Base-by-base conservation (phyloP, 768 basidiomycete species). In the Mycena metata region DNA sequence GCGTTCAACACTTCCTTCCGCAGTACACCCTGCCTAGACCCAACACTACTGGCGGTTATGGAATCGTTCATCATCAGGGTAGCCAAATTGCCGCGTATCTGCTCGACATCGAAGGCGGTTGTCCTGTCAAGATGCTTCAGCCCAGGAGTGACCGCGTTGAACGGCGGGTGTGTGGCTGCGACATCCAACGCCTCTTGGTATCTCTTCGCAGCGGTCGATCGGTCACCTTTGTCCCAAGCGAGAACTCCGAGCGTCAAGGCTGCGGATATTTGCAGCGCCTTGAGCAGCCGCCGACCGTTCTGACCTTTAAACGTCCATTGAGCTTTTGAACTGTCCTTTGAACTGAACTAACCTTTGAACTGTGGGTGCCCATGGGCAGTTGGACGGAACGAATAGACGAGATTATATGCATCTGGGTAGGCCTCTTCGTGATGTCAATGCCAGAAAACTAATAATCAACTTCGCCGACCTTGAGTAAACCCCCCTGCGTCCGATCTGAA, bases 171-270 rank as follows among this genome's bases (percentile, higher is more conserved):
- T 0, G 76, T 75, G 10, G 69, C 72, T 16, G 76, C 79, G 17
- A 80, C 60, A 39, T 78, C 77, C 9, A 80, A 60, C 3, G 73
- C 79, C 59, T 78, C 78, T 15, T 72, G 71, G 57, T 80, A 80
- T 10, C 78, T 74, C 65, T 79, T 80, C 15, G 79, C 74, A 45
- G 79, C 74, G 2, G 78, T 79, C 13, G 77, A 66, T 7, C 79
- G 76, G 56, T 80, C 79, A 16, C 71, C 68, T 24, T 74, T 71
- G 47, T 76, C 75, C 79, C 79, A 80, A 10, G 79, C 79, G 13
- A 79, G 47, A 45, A 80, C 55, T 4, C 76, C 79, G 17, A 80
- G 69, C 24, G 78, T 76, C 26, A 79, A 55, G 10, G 67, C 70
- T 2, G 77, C 78, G 2, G 70, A 73, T 35, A 80, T 73, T 50